Evolutionary conservation across 2,329 filamentous ascomycete genomes (phyloP), one percentile per base, ranked within the genome.

Genomic region (Penicillium vulpinum): DNA sequence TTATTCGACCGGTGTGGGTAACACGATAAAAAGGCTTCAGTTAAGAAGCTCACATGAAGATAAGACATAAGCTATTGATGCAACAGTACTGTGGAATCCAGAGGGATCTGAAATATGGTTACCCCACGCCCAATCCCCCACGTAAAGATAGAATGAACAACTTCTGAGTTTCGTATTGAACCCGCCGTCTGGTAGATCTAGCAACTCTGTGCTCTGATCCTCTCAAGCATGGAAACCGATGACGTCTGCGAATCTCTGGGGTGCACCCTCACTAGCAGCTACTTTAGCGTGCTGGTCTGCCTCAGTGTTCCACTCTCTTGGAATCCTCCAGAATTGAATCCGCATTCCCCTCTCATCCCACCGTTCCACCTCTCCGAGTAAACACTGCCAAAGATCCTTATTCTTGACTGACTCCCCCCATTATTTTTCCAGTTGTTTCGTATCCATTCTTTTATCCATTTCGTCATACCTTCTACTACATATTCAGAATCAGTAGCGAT

Each of bases 401-500:
- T 31, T 45, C 16, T 45, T 45, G 41, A 45, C 41, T 1, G 41
- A 11, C 1, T 3, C 2, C 21, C 41, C 6, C 11, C 1, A 0
- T 0, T 5, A 4, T 11, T 45, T 9, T 0, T 86, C 81, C 56
- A 86, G 6, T 68, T 74, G 15, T 77, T 78, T 6, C 16, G 10
- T 3, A 29, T 3, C 41, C 26, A 45, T 9, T 2, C 1, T 5
- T 50, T 51, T 6, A 77, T 47, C 83, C 83, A 85, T 0, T 67
- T 53, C 0, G 80, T 83, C 8, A 77, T 67, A 8, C 81, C 79
- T 15, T 77, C 62, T 1, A 77, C 75, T 6, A 82, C 78, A 62
- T 84, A 84, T 28, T 75, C 73, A 0, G 81, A 83, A 63, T 85
- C 81, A 0, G 81, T 83, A 2, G 82, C 83, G 56, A 86, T 75